Evolutionary conservation across 2,329 filamentous ascomycete genomes (phyloP), one percentile per base, ranked within the genome.

Genomic region (Nectriaceae sp.): DNA sequence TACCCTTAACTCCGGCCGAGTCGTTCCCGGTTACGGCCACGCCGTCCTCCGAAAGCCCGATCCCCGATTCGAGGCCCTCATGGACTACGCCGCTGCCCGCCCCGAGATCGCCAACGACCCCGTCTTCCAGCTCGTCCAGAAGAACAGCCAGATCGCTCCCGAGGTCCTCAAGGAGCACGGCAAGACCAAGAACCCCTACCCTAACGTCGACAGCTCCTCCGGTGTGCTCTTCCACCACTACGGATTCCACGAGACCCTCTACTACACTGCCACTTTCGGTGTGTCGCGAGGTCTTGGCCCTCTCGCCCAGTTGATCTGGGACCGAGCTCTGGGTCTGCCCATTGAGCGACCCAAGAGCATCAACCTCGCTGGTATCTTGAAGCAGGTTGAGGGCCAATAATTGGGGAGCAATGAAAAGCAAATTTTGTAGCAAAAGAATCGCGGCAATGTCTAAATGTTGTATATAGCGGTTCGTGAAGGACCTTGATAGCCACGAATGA

Each of bases 271-370:
- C 49, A 87, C 84, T 0, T 88, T 88, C 55, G 85, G 84, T 53
- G 84, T 88, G 11, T 85, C 81, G 51, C 75, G 84, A 59, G 84
- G 84, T 44, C 77, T 99, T 15, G 94, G 94, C 6, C 94, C 94
- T 19, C 79, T 99, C 41, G 91, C 91, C 37, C 94, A 99, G 73
- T 79, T 99, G 56, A 88, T 99, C 68, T 97, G 94, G 94, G 93
- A 97, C 70, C 84, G 94, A 42, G 92, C 92, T 15, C 74, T 99
- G 54, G 94, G 94, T 45, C 77, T 97, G 67, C 94, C 94, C 11
- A 99, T 99, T 65, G 94, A 99, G 84, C 81, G 93, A 54, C 94
- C 94, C 42, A 99, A 99, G 88, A 96, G 90, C 73, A 96, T 97
- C 68, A 94, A 96, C 74, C 77, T 99, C 47, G 80, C 89, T 70